phyloP scores from a whole-genome alignment of 2,329 filamentous ascomycete species.

The Pseudogymnoascus sp. region DNA sequence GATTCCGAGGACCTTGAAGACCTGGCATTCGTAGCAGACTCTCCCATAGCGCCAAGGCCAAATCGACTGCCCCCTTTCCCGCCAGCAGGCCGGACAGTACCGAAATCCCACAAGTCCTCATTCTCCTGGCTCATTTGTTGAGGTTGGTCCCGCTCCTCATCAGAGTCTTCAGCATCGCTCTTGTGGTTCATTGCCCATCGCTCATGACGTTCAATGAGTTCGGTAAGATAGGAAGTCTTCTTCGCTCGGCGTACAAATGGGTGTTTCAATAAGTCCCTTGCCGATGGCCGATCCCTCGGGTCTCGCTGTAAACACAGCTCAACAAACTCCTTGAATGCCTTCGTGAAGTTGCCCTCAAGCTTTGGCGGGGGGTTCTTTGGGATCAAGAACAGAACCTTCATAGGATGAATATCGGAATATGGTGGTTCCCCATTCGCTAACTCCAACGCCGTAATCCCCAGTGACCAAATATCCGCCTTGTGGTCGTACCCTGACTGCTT shows the following conservation, averaged over 20 bases:
- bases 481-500: constrained; percentile 97
- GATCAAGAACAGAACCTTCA: constrained; percentile 96
- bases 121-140: constrained; percentile 41
- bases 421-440: constrained; percentile 87
- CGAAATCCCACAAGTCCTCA: constrained; percentile 98
- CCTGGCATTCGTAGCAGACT: constrained; percentile 70
- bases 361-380: constrained; percentile 85
- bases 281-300: constrained; percentile 78
- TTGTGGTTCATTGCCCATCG: constrained; percentile 80
- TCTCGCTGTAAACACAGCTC: constrained; percentile 80
- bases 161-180: constrained; percentile 57
- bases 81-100: constrained; percentile 77
- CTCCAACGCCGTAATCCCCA: constrained; percentile 90
- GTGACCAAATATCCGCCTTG: constrained; percentile 95
- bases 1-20: constrained; percentile 44
- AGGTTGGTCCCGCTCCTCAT: constrained; percentile 40
- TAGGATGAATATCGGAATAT: constrained; percentile 93
- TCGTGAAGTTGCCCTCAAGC: constrained; percentile 73
- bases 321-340: constrained; percentile 75
- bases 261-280: constrained; percentile 79
- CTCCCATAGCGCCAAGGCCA: constrained; percentile 66
- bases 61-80: constrained; percentile 52
- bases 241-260: constrained; percentile 87
- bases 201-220: constrained; percentile 84
- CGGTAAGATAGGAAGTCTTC: constrained; percentile 92